phyloP scores from a whole-genome alignment of 148 eudicot genomes.

The Rhododendron henanense region DNA sequence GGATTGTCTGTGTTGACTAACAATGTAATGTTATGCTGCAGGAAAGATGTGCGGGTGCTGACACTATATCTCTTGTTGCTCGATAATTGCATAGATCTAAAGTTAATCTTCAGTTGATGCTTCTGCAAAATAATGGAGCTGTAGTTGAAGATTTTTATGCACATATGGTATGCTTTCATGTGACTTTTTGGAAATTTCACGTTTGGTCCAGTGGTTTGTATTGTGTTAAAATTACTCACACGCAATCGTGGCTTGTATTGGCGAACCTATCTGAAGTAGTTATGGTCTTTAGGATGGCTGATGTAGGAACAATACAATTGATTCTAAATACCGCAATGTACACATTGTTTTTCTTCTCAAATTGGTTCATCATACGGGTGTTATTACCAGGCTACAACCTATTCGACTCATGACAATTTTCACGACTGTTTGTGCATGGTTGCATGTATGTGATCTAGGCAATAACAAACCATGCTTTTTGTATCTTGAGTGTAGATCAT shows the following conservation, averaged over 20 bases:
- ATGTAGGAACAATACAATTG: not conserved
- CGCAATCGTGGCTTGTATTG: not conserved
- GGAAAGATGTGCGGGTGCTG: slow-evolving; percentile 92
- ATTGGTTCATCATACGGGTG: too few relatives aligned
- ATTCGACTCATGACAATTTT: not conserved
- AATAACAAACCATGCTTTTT: not conserved
- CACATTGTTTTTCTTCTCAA: not conserved
- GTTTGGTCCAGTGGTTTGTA: slow-evolving; percentile 1
- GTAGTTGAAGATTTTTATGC: slow-evolving; percentile 84
- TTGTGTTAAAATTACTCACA: not conserved
- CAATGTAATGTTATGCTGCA: slow-evolving; percentile 41
- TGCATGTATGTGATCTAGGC: not conserved
- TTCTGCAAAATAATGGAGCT: slow-evolving; percentile 64
- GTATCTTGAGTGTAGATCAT: not conserved
- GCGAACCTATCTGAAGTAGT: not conserved
- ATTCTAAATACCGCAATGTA: not conserved
- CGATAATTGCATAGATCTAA: slow-evolving; percentile 80
- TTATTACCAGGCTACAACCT: not conserved
- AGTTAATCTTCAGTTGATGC: slow-evolving; percentile 84
- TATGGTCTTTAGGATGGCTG: not conserved
- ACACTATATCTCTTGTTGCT: slow-evolving; percentile 80
- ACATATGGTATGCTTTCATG: slow-evolving; percentile 54
- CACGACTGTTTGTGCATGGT: not conserved
- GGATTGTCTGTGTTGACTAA: slow-evolving; percentile 3
- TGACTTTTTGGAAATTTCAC: not conserved